Base-by-base conservation (phyloP, 192 early-diverging fungal genomes). In the Coemansia sp. region DNA sequence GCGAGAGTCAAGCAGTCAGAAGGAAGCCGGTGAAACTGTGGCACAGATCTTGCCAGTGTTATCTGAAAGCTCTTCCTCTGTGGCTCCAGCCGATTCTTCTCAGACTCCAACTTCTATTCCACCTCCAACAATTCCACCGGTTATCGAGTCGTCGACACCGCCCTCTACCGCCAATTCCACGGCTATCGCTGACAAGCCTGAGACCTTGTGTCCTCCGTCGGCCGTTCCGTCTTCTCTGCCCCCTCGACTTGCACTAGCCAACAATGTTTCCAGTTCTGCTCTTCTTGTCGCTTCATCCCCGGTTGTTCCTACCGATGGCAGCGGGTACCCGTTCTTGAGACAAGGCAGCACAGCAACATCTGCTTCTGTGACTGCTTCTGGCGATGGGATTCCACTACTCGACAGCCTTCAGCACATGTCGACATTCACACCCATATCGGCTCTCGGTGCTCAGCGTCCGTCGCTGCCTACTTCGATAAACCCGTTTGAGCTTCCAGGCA, bases 401-500 rank as follows among this genome's bases (percentile, higher is more conserved):
- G 74, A 70, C 61, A 70, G 69, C 60, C 54, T 70, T 11, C 63
- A 67, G 40, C 53, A 56, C 6, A 69, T 68, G 53, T 61, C 74
- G 12, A 20, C 43, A 14, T 39, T 65, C 11, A 58, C 59, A 5
- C 64, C 74, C 12, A 55, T 57, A 37, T 60, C 74, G 32, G 38
- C 59, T 10, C 69, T 68, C 22, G 68, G 58, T 61, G 32, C 59
- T 9, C 60, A 70, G 17, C 73, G 67, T 11, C 61, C 79, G 12
- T 56, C 74, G 39, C 49, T 70, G 56, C 79, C 51, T 54, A 54
- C 70, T 3, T 55, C 69, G 70, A 63, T 68, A 16, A 63, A 56
- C 13, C 55, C 54, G 20, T 56, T 57, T 38, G 65, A 69, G 20
- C 42, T 59, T 20, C 43, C 17, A 9, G 57, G 54, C 42, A 48